Evolutionary conservation across 139 green algal species (phyloP).

Genomic region (Penium margaritaceum): DNA sequence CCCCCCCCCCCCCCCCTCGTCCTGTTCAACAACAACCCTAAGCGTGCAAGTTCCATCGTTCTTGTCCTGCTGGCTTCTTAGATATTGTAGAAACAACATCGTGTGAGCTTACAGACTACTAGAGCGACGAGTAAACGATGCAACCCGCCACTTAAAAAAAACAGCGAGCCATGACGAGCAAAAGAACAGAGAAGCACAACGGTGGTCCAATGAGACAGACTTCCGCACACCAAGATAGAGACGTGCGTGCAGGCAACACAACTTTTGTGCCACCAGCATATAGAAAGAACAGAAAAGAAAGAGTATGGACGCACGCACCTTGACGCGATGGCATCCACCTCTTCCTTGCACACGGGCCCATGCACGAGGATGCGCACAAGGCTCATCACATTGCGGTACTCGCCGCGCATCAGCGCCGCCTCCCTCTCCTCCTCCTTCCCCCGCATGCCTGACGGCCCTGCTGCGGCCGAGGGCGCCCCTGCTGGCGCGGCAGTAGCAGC

Average conservation of each 20-base stretch:
- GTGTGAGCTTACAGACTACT: too few relatives aligned
- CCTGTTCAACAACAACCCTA: too few relatives aligned
- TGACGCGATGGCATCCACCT: conserved; percentile 5
- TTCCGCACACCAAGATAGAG: neutral
- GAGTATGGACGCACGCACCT: conserved; percentile 7
- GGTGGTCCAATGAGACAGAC: neutral
- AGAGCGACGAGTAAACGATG: too few relatives aligned
- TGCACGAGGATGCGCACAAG: conserved; percentile 20
- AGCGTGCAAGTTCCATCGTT: too few relatives aligned
- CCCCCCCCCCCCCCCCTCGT: too few relatives aligned
- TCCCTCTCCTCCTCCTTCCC: neutral
- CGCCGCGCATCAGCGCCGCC: neutral
- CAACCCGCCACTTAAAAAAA: too few relatives aligned
- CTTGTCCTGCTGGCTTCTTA: too few relatives aligned
- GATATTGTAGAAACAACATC: too few relatives aligned
- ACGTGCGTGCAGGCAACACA: neutral
- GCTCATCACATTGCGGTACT: conserved; percentile 34
- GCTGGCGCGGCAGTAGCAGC: neutral
- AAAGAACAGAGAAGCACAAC: too few relatives aligned
- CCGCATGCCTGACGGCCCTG: too few relatives aligned
- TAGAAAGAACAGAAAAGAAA: too few relatives aligned
- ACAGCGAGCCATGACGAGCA: too few relatives aligned
- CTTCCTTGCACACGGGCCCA: conserved; percentile 12
- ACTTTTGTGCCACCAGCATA: neutral
- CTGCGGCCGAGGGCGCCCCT: neutral